Evolutionary conservation across 352 stramenopile genomes (phyloP), one percentile per base, ranked within the genome.

Genomic region (Globisporangium cederbergense): DNA sequence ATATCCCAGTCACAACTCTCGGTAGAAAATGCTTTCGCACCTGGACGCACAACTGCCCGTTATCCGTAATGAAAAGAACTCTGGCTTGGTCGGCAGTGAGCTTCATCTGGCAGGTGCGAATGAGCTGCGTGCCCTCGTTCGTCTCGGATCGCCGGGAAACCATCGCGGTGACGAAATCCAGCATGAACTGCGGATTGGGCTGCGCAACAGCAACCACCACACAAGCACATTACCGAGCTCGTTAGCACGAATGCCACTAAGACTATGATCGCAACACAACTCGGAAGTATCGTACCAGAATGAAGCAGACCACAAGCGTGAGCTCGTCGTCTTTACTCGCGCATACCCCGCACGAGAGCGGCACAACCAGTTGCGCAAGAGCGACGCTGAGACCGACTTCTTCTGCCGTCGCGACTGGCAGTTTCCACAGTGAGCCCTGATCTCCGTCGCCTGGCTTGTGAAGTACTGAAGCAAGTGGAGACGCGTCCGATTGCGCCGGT

Each of bases 91-190:
- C 56, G 3, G 32, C 5, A 1, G 63, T 78, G 18, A 90, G 63
- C 18, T 85, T 74, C 59, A 89, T 67, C 58, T 90, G 76, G 13
- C 77, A 70, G 10, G 79, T 88, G 1, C 71, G 78, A 22, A 88
- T 74, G 2, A 90, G 73, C 7, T 78, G 47, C 8, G 66, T 64
- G 9, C 56, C 32, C 6, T 56, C 34, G 40, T 58, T 30, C 28
- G 2, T 58, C 30, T 66, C 61, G 11, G 36, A 42, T 16, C 46
- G 60, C 43, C 66, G 60, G 13, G 36, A 40, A 0, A 64, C 65
- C 51, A 88, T 66, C 1, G 64, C 66, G 5, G 70, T 69, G 30
- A 77, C 72, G 38, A 90, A 88, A 14, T 81, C 72, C 20, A 82
- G 34, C 76, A 89, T 82, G 11, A 76, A 28, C 22, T 74, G 61